Evolutionary conservation across 192 early-diverging fungal genomes (phyloP).

Genomic region (Lobosporangium transversale): DNA sequence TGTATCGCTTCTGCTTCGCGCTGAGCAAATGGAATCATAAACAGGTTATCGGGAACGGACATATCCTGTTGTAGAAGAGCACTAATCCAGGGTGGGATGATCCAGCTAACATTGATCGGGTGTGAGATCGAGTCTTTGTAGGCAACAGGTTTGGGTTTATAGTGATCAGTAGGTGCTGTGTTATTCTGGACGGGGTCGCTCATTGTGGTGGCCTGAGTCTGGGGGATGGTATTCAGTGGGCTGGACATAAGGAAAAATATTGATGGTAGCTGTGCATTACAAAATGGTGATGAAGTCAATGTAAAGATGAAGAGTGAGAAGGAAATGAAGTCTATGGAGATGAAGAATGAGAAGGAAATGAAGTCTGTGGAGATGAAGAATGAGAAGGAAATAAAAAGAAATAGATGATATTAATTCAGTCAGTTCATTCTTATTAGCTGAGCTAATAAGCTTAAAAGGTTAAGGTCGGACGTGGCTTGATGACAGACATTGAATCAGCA

Average conservation of each 20-base stretch:
- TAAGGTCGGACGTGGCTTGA: background rate
- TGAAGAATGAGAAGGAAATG: background rate
- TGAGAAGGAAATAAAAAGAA: background rate
- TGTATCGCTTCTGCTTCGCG: constrained; percentile 29
- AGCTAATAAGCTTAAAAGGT: no score
- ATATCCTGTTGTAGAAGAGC: constrained; percentile 40
- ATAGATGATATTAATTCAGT: background rate
- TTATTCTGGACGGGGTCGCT: constrained; percentile 3
- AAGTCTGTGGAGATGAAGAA: background rate
- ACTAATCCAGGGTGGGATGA: constrained; percentile 46
- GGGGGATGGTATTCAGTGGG: constrained; percentile 4
- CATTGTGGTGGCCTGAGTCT: background rate
- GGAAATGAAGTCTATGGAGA: background rate
- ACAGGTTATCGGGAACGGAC: constrained; percentile 18
- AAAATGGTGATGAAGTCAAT: no score
- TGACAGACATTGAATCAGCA: no score
- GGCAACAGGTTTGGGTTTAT: constrained; percentile 23
- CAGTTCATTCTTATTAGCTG: no score
- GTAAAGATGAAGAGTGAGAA: no score
- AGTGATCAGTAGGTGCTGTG: constrained; percentile 1
- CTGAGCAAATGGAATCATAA: constrained; percentile 30
- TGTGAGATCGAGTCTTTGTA: constrained; percentile 52
- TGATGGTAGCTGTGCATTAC: background rate
- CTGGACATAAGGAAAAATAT: constrained; percentile 2
- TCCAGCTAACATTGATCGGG: constrained; percentile 53